Evolutionary conservation across 108 stramenopile species (phyloP), one percentile per base, ranked within the genome.

Genomic region (Cyclotella kingstonii): DNA sequence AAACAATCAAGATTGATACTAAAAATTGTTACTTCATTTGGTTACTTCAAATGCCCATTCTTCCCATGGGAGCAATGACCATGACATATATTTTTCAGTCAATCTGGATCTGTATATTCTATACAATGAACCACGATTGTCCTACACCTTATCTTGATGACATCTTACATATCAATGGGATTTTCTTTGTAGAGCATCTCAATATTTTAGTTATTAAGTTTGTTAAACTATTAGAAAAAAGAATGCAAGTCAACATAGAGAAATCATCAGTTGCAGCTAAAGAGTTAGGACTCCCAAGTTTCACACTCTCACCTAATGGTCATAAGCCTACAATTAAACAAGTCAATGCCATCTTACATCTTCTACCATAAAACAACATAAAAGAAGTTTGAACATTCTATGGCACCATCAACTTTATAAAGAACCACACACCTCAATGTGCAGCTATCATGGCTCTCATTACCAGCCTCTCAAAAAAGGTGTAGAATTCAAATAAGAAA

Each of bases 141-240:
- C 59, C 59, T 3, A 42, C 15, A 22, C 45, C 44, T 0, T 60
- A 60, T 29, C 44, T 60, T 17, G 45, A 60, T 17, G 59, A 60
- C 8, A 45, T 60, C 6, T 17, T 46, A 2, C 59, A 60, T n/a
- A n/a, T n/a, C n/a, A n/a, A n/a, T n/a, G n/a, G n/a, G n/a, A n/a
- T n/a, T n/a, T n/a, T n/a, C n/a, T 46, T 46, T 15, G 6, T 6
- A 5, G 15, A 9, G 14, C 45, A 46, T 18, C 45, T 46, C 18
- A n/a, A 5, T 15, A 46, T 46, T 6, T 15, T 46, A n/a, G 18
- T n/a, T 6, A 15, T n/a, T n/a, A 46, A n/a, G 5, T 18, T 46
- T 46, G 14, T 6, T n/a, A 8, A 6, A n/a, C 45, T 46, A 9
- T 6, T 6, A 18, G 15, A 8, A 46, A 15, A 8, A n/a, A 15